Evolutionary conservation across 2,329 filamentous ascomycete genomes (phyloP), one percentile per base, ranked within the genome.

Genomic region (Fusarium coicis): DNA sequence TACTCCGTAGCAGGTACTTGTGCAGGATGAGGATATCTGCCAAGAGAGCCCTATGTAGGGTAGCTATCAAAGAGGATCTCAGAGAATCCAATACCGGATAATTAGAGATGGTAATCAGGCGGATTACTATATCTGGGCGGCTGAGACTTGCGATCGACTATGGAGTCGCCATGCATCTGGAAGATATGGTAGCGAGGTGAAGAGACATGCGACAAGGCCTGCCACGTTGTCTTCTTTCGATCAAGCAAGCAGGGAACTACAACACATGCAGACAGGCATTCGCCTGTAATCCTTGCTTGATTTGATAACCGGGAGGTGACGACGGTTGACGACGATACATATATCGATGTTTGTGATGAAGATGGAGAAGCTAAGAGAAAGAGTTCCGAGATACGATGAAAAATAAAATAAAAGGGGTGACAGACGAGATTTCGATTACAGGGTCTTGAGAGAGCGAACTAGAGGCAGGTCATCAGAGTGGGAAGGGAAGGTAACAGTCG

Each of bases 41-140:
- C 36, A n/a, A 28, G 36, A 59, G 57, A 53, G 36, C 40, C 44
- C 44, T 40, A 49, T 57, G 52, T 34, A 56, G 58, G 32, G 56
- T 23, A 42, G 32, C 54, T 47, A 55, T 49, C n/a, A 44, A 62
- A 47, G 50, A 46, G 37, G 57, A 46, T 49, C 42, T 56, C 39
- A 32, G 26, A 68, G 71, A 64, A 52, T 73, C 66, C 66, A 50
- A 69, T 65, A 53, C 66, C 69, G 74, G 76, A 65, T 76, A 74
- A 69, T 74, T 65, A 62, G 62, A 74, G 67, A 75, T 72, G 65
- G 58, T 52, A 61, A 67, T 66, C 70, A 72, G 68, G 68, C 55
- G 61, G 58, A 59, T 30, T 58, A 49, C 55, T 32, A 32, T 54
- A 50, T 42, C 36, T 46, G 32, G 55, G 42, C 55, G 55, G 32